Evolutionary conservation across 345 rosid species (phyloP).

Genomic region (Lumnitzera racemosa): DNA sequence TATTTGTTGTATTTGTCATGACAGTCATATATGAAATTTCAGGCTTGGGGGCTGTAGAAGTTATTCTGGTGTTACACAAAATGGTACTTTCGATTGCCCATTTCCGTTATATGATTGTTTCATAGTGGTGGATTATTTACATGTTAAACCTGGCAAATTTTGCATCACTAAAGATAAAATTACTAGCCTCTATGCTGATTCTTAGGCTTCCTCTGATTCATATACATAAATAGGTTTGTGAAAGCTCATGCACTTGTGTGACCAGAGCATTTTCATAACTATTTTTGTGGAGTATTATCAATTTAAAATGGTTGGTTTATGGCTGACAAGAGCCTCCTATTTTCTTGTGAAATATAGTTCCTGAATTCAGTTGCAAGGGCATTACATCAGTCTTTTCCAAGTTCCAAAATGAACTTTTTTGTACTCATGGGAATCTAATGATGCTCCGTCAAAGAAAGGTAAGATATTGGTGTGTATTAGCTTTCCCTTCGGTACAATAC

Average conservation of each 20-base stretch:
- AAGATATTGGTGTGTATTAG: slow-evolving; percentile 13
- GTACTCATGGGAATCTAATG: slow-evolving; percentile 28
- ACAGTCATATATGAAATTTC: slow-evolving; percentile 5
- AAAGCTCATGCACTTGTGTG: too few relatives aligned
- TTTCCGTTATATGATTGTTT: neutral
- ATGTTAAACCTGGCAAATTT: too few relatives aligned
- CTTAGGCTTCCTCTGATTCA: too few relatives aligned
- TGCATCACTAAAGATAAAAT: too few relatives aligned
- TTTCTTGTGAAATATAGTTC: slow-evolving; percentile 33
- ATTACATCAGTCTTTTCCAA: slow-evolving; percentile 30
- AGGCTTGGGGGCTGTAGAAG: slow-evolving; percentile 51
- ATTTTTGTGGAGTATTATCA: too few relatives aligned
- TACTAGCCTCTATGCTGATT: too few relatives aligned
- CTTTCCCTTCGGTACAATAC: neutral
- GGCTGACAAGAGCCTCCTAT: neutral
- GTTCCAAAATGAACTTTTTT: slow-evolving; percentile 25
- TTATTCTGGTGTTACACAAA: slow-evolving; percentile 29
- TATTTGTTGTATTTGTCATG: too few relatives aligned
- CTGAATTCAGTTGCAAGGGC: slow-evolving; percentile 20
- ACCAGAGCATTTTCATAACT: too few relatives aligned
- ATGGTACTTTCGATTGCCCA: slow-evolving; percentile 24
- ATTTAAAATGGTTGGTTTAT: too few relatives aligned
- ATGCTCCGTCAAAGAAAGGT: slow-evolving; percentile 53
- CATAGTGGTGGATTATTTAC: too few relatives aligned
- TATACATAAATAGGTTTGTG: too few relatives aligned